Base-by-base conservation (phyloP, 768 basidiomycete genomes). In the Tulasnella sp. region DNA sequence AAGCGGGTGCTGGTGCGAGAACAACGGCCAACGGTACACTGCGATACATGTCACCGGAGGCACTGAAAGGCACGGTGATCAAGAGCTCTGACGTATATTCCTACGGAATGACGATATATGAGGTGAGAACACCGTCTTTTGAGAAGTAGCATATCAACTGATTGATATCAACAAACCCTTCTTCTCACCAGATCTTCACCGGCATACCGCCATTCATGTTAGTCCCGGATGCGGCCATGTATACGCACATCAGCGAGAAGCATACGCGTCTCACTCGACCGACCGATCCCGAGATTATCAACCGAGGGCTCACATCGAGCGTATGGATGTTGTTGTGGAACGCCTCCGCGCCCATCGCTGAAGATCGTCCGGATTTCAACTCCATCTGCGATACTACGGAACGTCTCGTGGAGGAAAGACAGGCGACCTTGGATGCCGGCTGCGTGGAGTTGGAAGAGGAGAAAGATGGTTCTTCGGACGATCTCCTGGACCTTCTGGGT, bases 41-140 rank as follows among this genome's bases (percentile, higher is more conserved):
- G 23, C n/a, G 51, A 38, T 52, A 52, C 34, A 52, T 52, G 51
- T 26, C 51, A 5, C 51, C 51, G 13, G 51, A 52, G 29, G 51
- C 51, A 5, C 5, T 52, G 34, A 19, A 24, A 23, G 51, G 51
- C 7, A 4, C 4, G 19, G 27, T 34, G 9, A 34, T 4, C n/a
- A 30, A 52, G 8, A 26, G 8, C 17, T 19, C 34, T 13, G 51
- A 52, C 29, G 23, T 52, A 9, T 52, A 52, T 26, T 8, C 51
- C 7, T 52, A 27, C 23, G 19, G 9, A 8, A 52, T 52, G 51
- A 52, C 51, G 4, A 7, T 34, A 13, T 52, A 52, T 19, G 51
- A 52, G 51, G 51, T 52, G n/a, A n/a, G n/a, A n/a, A 38, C n/a
- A n/a, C 26, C 7, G 5, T 15, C 34, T 15, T 38, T 7, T 38